Evolutionary conservation across 768 basidiomycete genomes (phyloP).

Genomic region (Symmetrospora coprosmae): DNA sequence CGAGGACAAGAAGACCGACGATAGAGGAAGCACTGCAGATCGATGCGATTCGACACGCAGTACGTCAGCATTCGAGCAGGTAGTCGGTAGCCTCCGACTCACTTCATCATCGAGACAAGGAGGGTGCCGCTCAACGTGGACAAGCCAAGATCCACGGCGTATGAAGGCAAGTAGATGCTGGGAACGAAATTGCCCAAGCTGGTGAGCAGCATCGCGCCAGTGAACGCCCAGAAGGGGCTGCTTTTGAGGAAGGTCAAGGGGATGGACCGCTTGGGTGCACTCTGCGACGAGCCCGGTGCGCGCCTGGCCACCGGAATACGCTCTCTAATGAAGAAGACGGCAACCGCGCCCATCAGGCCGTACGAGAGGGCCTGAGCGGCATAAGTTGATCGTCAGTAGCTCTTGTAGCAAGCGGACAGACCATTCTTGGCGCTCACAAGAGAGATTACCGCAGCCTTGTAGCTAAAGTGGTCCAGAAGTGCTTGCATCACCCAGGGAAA

Average conservation of each 20-base stretch:
- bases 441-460: not conserved
- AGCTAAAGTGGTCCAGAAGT: not conserved
- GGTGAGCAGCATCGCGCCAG: not conserved
- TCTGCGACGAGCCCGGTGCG: not conserved
- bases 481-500: not conserved
- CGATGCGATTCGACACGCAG: not conserved
- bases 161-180: not conserved
- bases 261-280: not conserved
- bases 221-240: not conserved
- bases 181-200: not conserved
- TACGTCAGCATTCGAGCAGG: not conserved
- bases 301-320: not conserved
- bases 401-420: not conserved
- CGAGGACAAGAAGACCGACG: not conserved
- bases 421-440: not conserved
- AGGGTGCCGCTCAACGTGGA: not conserved
- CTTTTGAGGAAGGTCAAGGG: not conserved
- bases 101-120: constrained; percentile 5
- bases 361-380: not conserved
- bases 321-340: not conserved
- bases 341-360: not conserved
- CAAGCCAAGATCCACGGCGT: not conserved
- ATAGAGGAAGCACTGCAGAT: not conserved
- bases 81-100: not conserved
- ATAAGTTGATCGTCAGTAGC: not conserved